Percentiles rank a stretch among this genome's conserved stretches.
Conservation (phyloP, 179 eudicot species). For the Silene noctiflora region DNA sequence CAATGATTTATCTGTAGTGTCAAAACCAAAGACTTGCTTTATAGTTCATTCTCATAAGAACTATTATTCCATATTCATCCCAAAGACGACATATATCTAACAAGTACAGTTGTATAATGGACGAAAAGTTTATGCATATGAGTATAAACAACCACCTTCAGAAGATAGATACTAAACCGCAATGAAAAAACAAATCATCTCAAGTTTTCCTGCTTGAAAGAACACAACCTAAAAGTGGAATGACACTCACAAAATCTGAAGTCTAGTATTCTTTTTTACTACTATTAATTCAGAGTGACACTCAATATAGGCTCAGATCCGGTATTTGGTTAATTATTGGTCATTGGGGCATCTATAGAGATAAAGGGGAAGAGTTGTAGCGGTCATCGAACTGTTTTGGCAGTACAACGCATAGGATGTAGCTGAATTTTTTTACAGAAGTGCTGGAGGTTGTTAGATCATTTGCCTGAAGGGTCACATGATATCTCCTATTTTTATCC, state of each 20-base stretch:
- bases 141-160: neutral
- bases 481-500: neutral
- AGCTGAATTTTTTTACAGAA: neutral
- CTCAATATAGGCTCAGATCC: neutral
- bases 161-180: neutral
- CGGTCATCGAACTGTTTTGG: neutral
- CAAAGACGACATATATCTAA: neutral
- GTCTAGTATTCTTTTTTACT: neutral
- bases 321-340: neutral
- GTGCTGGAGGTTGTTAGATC: no score
- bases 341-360: neutral
- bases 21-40: no score
- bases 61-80: neutral
- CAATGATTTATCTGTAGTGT: neutral
- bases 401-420: neutral
- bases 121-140: neutral
- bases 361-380: neutral
- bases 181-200: neutral
- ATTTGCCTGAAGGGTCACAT: neutral
- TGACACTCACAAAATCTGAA: neutral
- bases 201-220: neutral
- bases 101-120: neutral
- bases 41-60: no score
- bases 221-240: no score
- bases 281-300: neutral